Percentiles rank a stretch among this genome's conserved stretches.
These are phyloP conservation scores for Gracilaria gracilis DNA, from an alignment of 23 red algal species.

Conservation along the genomic window DNA sequence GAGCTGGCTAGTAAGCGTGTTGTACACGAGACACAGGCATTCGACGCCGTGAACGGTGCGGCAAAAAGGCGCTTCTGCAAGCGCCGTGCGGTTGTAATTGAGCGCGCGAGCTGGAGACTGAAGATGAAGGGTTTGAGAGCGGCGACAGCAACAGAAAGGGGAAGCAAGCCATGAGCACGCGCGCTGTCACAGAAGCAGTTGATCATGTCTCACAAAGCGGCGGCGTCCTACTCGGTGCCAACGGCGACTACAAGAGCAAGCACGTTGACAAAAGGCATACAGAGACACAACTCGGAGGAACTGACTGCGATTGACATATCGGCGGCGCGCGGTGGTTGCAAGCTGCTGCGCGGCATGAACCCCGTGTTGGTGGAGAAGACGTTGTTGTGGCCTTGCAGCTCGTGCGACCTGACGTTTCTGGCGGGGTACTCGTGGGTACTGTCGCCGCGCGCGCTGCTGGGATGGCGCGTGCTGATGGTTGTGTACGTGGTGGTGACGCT, in stretches of 20 bases:
- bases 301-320: conserved; percentile 13
- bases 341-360: neutral
- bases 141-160: neutral
- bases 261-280: neutral
- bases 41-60: neutral
- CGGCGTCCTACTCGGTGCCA: neutral
- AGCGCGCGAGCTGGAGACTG: neutral
- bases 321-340: neutral
- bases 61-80: neutral
- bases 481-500: conserved; percentile 3
- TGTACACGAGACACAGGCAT: neutral
- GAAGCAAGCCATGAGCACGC: neutral
- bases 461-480: conserved; percentile 23
- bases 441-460: neutral
- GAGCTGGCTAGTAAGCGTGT: too few species aligned
- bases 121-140: neutral
- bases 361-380: conserved; percentile 16
- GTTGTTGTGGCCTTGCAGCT: neutral
- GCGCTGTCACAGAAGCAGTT: neutral
- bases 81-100: conserved; percentile 18
- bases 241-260: neutral
- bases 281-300: conserved; percentile 17
- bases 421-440: conserved; percentile 26
- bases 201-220: neutral
- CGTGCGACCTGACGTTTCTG: conserved; percentile 15